phyloP scores from a whole-genome alignment of 2,329 filamentous ascomycete genomes.

The Sclerotinia borealis region DNA sequence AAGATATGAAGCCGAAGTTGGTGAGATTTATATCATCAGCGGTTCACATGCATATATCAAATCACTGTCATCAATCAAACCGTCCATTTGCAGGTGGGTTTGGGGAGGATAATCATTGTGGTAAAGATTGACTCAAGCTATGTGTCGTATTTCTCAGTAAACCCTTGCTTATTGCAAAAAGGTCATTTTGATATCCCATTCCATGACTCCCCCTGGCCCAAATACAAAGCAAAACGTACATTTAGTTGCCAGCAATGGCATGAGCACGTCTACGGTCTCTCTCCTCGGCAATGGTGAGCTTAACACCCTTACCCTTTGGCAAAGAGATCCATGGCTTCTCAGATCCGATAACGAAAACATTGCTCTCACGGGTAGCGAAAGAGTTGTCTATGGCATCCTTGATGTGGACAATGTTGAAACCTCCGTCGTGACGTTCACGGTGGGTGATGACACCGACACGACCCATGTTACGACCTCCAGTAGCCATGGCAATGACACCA shows the following conservation, averaged over 20 bases:
- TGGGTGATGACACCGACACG: slow-evolving; percentile 99
- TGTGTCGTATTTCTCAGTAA: slow-evolving; percentile 25
- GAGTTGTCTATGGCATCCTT: slow-evolving; percentile 99
- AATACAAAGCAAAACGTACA: slow-evolving; percentile 26
- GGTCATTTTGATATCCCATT: slow-evolving; percentile 28
- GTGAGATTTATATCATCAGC: not conserved
- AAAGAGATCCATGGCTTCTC: slow-evolving; percentile 99
- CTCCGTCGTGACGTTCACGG: slow-evolving; percentile 99
- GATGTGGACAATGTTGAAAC: slow-evolving; percentile 99
- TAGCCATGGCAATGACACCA: slow-evolving; percentile 96
- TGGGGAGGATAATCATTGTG: slow-evolving; percentile 16
- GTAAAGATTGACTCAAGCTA: slow-evolving; percentile 32
- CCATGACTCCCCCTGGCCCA: slow-evolving; percentile 23
- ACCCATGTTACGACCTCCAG: slow-evolving; percentile 99
- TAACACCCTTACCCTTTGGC: slow-evolving; percentile 99
- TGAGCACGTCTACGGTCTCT: slow-evolving; percentile 87
- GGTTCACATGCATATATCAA: not conserved
- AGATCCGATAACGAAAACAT: slow-evolving; percentile 98
- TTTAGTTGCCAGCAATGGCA: slow-evolving; percentile 32
- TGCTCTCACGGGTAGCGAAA: slow-evolving; percentile 98
- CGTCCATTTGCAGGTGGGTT: not conserved
- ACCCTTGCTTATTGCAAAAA: slow-evolving; percentile 23
- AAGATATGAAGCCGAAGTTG: not conserved
- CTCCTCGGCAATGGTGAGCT: slow-evolving; percentile 98
- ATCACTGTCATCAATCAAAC: not conserved